Conservation (phyloP, 257 asterid species). For the Lycium barbarum region DNA sequence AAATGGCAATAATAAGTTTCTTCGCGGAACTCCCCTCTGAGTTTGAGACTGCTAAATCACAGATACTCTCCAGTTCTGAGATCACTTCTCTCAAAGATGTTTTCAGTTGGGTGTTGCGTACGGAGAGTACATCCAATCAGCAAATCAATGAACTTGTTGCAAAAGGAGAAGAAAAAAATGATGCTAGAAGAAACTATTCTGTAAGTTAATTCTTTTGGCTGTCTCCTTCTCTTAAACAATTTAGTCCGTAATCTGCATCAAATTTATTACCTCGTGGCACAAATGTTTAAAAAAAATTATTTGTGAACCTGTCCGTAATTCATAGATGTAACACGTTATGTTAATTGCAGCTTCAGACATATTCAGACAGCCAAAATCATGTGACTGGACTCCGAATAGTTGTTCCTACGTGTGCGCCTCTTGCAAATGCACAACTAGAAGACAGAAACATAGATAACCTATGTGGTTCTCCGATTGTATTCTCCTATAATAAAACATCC, state of each 20-base stretch:
- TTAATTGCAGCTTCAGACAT: constrained; percentile 39
- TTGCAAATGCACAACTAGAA: too few relatives aligned
- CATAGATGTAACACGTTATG: neutral
- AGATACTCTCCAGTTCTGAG: constrained; percentile 20
- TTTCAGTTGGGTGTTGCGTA: neutral
- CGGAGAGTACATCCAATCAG: neutral
- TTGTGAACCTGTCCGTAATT: neutral
- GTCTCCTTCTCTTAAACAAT: neutral
- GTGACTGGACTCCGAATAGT: too few relatives aligned
- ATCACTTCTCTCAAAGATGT: constrained; percentile 7
- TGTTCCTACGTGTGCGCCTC: too few relatives aligned
- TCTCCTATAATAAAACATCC: too few relatives aligned
- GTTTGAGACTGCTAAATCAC: neutral
- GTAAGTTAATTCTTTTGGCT: neutral
- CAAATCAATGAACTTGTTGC: neutral
- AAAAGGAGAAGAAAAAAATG: neutral
- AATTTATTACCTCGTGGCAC: neutral
- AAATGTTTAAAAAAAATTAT: neutral
- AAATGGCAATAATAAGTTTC: constrained; percentile 24
- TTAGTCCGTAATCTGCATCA: neutral
- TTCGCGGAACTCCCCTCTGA: constrained; percentile 19
- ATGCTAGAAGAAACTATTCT: constrained; percentile 10
- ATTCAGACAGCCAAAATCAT: too few relatives aligned
- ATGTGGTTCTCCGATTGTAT: too few relatives aligned
- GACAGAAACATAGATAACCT: too few relatives aligned